Percentiles rank a stretch among this genome's conserved stretches.
Conservation (phyloP, 345 rosid genomes). For the Jatropha curcas region DNA sequence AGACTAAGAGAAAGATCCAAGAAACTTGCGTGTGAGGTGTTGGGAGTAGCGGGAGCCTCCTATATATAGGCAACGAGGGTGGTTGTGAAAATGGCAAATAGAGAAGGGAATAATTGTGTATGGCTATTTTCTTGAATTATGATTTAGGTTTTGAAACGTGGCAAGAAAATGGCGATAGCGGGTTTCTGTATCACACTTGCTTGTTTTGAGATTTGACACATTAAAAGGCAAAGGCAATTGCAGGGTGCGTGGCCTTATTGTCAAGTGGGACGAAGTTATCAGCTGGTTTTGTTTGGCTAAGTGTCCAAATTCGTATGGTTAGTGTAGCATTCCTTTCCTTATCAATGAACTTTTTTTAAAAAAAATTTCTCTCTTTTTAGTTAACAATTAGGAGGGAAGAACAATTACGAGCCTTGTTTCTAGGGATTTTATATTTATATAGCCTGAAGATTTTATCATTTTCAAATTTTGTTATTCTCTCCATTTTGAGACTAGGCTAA, state of each 20-base stretch:
- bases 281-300: neutral
- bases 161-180: neutral
- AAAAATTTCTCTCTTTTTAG: neutral
- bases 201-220: slow-evolving; percentile 10
- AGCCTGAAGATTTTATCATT: too few species aligned
- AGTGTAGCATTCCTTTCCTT: too few species aligned
- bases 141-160: slow-evolving; percentile 16
- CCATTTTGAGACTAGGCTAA: too few species aligned
- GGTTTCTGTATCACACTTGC: slow-evolving; percentile 14
- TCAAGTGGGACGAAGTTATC: neutral
- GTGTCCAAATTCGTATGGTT: neutral
- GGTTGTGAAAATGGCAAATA: neutral
- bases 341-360: too few species aligned
- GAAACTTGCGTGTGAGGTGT: neutral
- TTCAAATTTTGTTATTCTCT: too few species aligned
- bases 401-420: too few species aligned
- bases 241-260: neutral
- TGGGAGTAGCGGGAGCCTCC: neutral
- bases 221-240: neutral
- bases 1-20: neutral
- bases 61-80: slow-evolving; percentile 26
- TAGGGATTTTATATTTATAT: too few species aligned
- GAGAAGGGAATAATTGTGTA: too few species aligned
- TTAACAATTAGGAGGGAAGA: too few species aligned
- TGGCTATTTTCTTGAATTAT: too few species aligned